A percentile compares a stretch with the other conserved stretches of the same genome.
These are phyloP conservation scores for Leucogyrophana mollusca DNA, from an alignment of 768 basidiomycete genomes.

Conservation along the genomic window DNA sequence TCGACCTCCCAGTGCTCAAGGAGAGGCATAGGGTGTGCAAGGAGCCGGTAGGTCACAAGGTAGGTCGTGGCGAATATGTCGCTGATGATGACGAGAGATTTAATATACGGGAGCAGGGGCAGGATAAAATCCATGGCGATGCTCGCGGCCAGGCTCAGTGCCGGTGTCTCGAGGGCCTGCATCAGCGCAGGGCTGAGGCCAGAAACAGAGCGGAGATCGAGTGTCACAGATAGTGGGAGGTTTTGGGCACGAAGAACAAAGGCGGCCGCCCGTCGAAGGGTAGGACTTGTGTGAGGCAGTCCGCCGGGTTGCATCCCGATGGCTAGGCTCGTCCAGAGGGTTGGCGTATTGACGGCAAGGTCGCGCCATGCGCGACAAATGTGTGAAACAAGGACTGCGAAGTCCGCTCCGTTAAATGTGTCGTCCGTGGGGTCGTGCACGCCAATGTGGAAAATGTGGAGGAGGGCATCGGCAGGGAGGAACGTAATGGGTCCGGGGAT, in stretches of 20 bases:
- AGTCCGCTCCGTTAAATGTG: not conserved
- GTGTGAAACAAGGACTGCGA: slow-evolving; percentile 35
- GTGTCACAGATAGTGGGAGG: slow-evolving; percentile 4
- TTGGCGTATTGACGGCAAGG: slow-evolving; percentile 32
- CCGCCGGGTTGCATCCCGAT: slow-evolving; percentile 9
- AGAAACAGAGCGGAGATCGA: not conserved
- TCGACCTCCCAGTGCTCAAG: slow-evolving; percentile 7
- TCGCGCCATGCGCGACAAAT: slow-evolving; percentile 43
- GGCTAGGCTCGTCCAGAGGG: slow-evolving; percentile 34
- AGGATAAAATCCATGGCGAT: not conserved
- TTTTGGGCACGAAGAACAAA: slow-evolving; percentile 4
- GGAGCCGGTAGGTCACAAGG: not conserved
- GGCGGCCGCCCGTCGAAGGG: not conserved
- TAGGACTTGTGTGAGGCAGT: not conserved
- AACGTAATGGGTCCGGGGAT: not conserved
- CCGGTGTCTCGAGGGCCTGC: not conserved
- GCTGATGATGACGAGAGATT: slow-evolving; percentile 3
- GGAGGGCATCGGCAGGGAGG: slow-evolving; percentile 5
- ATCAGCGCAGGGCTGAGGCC: not conserved
- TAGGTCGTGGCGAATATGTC: not conserved
- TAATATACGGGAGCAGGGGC: slow-evolving; percentile 1
- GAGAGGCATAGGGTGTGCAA: slow-evolving; percentile 1
- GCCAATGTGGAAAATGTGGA: slow-evolving; percentile 7
- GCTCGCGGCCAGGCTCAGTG: not conserved
- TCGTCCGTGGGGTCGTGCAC: not conserved